A percentile compares a stretch with the other conserved stretches of the same genome.
These are phyloP conservation scores for Penicillium vulpinum DNA, from an alignment of 2,329 filamentous ascomycete species.

Conservation along the genomic window DNA sequence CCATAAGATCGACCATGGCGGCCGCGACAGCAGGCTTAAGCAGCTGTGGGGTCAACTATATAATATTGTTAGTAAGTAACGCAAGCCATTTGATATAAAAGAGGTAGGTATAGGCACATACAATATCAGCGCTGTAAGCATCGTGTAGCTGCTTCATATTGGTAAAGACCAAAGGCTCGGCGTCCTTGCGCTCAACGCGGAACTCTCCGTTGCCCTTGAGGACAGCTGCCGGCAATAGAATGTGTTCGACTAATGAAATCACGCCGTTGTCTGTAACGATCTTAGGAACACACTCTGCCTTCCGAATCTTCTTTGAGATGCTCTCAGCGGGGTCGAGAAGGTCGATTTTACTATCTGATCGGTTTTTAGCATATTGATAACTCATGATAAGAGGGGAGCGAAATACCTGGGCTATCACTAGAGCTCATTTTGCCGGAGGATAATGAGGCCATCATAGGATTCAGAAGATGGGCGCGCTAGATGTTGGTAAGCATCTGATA, in stretches of 20 bases:
- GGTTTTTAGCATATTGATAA: not conserved
- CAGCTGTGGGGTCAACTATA: conserved; percentile 77
- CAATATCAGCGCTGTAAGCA: conserved; percentile 77
- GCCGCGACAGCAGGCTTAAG: conserved; percentile 81
- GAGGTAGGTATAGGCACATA: conserved; percentile 48
- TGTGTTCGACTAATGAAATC: conserved; percentile 80
- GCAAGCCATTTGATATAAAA: not conserved
- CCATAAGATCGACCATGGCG: conserved; percentile 71
- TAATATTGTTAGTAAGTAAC: conserved; percentile 7
- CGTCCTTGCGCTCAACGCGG: conserved; percentile 64
- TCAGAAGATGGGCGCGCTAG: conserved; percentile 68
- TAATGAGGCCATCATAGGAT: conserved; percentile 87
- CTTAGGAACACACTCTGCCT: conserved; percentile 75
- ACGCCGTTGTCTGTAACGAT: conserved; percentile 83
- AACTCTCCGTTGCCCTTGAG: conserved; percentile 60
- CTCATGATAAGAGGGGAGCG: not conserved
- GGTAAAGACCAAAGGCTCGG: conserved; percentile 77
- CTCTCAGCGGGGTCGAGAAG: conserved; percentile 76
- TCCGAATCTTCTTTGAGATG: conserved; percentile 80
- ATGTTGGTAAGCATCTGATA: not conserved
- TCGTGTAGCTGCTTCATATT: conserved; percentile 71
- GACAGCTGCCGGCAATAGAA: conserved; percentile 69
- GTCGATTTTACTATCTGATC: conserved; percentile 66
- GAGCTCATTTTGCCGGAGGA: conserved; percentile 82
- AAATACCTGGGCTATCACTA: conserved; percentile 52